phyloP scores from a whole-genome alignment of 805 yeast genomes.

The Candida coquimbonensis region DNA sequence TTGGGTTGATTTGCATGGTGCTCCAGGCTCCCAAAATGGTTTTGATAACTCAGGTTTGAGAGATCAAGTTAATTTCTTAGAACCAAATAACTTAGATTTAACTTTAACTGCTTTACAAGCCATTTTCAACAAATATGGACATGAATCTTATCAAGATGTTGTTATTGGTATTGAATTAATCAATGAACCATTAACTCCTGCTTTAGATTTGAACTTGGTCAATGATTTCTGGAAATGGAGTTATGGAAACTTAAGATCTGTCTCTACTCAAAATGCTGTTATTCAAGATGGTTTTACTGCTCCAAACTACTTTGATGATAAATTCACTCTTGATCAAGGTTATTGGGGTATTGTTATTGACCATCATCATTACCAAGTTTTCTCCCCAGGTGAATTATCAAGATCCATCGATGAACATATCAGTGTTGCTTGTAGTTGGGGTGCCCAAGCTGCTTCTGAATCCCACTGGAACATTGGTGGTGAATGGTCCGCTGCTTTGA shows the following conservation, averaged over 20 bases:
- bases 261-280: slow-evolving; percentile 50
- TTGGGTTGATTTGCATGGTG: slow-evolving; percentile 93
- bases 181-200: slow-evolving; percentile 84
- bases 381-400: slow-evolving; percentile 53
- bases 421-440: slow-evolving; percentile 45
- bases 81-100: slow-evolving; percentile 42
- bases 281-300: slow-evolving; percentile 80
- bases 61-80: slow-evolving; percentile 52
- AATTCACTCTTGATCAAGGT: slow-evolving; percentile 31
- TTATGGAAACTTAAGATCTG: slow-evolving; percentile 54
- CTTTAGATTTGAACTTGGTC: slow-evolving; percentile 50
- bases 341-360: slow-evolving; percentile 71
- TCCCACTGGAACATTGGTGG: slow-evolving; percentile 74
- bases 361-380: slow-evolving; percentile 89
- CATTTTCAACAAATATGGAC: slow-evolving; percentile 60
- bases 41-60: slow-evolving; percentile 90
- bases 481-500: slow-evolving; percentile 88
- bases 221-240: slow-evolving; percentile 56
- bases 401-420: slow-evolving; percentile 59
- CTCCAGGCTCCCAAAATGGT: slow-evolving; percentile 95
- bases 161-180: slow-evolving; percentile 79
- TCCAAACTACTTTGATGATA: slow-evolving; percentile 11
- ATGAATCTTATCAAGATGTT: slow-evolving; percentile 53
- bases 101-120: slow-evolving; percentile 50
- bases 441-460: slow-evolving; percentile 37